These are phyloP conservation scores for Aureobasidium sp. DNA, from an alignment of 2,329 filamentous ascomycete species.

Conservation along the genomic window DNA sequence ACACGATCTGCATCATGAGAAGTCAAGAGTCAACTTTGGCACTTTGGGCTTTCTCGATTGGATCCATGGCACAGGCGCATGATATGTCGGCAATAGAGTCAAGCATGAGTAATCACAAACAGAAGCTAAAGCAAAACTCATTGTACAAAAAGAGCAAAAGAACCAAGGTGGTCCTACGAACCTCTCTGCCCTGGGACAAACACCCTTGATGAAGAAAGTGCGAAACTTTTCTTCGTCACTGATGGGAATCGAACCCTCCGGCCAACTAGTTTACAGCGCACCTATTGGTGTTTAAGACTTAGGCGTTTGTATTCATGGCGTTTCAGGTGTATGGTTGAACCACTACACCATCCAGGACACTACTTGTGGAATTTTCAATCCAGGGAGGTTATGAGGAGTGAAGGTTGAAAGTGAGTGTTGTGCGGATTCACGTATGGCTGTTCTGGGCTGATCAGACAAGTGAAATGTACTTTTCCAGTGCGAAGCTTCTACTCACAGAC, in stretches of 20 bases:
- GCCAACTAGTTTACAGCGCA: background rate
- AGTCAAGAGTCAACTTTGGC: conserved; percentile 9
- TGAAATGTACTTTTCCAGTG: too few relatives aligned
- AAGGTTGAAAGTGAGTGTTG: background rate
- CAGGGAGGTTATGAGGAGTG: background rate
- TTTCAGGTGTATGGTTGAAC: background rate
- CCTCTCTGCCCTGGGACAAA: background rate
- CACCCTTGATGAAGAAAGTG: background rate
- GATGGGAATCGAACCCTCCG: background rate
- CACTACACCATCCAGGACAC: background rate
- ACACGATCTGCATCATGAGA: conserved; percentile 15
- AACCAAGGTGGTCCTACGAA: background rate
- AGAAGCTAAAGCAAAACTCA: background rate
- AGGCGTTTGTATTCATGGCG: background rate
- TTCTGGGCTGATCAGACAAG: too few relatives aligned
- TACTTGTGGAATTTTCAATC: background rate
- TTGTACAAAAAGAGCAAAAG: background rate
- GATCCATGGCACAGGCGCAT: conserved; percentile 4
- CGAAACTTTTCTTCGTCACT: background rate
- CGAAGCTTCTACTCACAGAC: too few relatives aligned
- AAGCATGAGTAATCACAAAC: background rate
- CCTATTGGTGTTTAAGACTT: background rate
- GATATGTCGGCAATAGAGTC: background rate
- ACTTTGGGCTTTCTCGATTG: conserved; percentile 11
- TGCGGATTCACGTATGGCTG: too few relatives aligned